A percentile compares a stretch with the other conserved stretches of the same genome.
Conservation (phyloP, 805 yeast species). For the Vanderwaltozyma yarrowii region DNA sequence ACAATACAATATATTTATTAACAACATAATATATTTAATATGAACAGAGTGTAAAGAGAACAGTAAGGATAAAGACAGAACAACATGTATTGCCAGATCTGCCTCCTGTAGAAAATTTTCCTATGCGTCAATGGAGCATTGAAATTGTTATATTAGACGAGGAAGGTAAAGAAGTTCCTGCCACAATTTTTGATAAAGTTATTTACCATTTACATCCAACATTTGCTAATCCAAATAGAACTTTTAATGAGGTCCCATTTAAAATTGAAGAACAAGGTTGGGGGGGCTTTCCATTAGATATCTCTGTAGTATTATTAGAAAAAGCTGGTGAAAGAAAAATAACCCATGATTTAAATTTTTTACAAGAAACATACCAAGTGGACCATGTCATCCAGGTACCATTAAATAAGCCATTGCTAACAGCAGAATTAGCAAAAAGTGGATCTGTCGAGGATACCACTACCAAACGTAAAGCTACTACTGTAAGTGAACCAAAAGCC, state of each 20-base stretch:
- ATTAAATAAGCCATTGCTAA: conserved; percentile 59
- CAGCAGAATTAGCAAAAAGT: conserved; percentile 62
- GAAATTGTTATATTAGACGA: conserved; percentile 65
- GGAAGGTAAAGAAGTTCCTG: conserved; percentile 75
- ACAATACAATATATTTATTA: not conserved
- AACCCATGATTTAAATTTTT: conserved; percentile 82
- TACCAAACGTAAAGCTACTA: conserved; percentile 20
- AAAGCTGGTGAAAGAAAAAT: conserved; percentile 82
- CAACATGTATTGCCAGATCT: conserved; percentile 75
- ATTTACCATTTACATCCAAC: conserved; percentile 94
- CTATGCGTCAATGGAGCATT: conserved; percentile 90
- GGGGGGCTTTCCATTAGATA: conserved; percentile 93
- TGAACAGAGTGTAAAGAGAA: conserved; percentile 52
- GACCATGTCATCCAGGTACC: conserved; percentile 77
- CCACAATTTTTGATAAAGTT: conserved; percentile 80
- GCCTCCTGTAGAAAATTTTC: conserved; percentile 82
- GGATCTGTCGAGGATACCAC: conserved; percentile 63
- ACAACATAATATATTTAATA: not conserved
- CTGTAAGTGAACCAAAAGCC: conserved; percentile 31
- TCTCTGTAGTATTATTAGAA: conserved; percentile 66
- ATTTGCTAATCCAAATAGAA: conserved; percentile 78
- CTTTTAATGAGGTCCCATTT: conserved; percentile 76
- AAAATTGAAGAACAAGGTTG: conserved; percentile 88
- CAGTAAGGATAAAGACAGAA: conserved; percentile 75
- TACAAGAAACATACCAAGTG: conserved; percentile 60